Evolutionary conservation across 2,329 filamentous ascomycete genomes (phyloP), one percentile per base, ranked within the genome.

Genomic region (Claviceps pazoutovae): DNA sequence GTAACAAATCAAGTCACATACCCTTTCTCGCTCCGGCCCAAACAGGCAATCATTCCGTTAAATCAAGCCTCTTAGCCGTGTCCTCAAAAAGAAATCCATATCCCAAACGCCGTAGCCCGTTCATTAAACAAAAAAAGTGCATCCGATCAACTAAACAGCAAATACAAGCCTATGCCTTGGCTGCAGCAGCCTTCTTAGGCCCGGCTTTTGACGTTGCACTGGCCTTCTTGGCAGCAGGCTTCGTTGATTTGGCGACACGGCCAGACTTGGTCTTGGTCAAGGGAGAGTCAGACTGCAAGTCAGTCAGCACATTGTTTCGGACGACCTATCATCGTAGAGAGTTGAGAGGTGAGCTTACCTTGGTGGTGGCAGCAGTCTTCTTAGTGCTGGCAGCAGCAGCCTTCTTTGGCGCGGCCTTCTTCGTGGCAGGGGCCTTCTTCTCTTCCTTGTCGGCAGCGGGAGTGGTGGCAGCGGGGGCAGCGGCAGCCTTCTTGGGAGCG

Each of bases 211-310:
- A 73, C 38, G 68, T 58, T 11, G 71, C 66, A 17, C 68, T 66
- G 23, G 68, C 67, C 69, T 73, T 73, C 64, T 75, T 73, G 42
- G 72, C 68, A 7, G 74, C 68, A 19, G 69, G 66, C 61, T 72
- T 70, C 61, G 70, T 53, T 23, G 76, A 73, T 80, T 93, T 94
- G 61, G 84, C 80, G 61, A 94, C 84, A 59, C 88, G 84, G 48
- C 88, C 88, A 51, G 86, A 83, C 80, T 93, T 93, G 68, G 88
- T 90, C 80, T 87, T 90, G 66, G 78, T 79, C 50, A 89, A 71
- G 48, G 84, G 75, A 62, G 82, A 81, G 53, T 69, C 42, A 26
- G 51, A n/a, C 51, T 53, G 38, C 37, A 42, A 34, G 13, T 5
- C 39, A 36, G 36, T 54, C 46, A 53, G 49, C 19, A 39, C 4